A percentile compares a stretch with the other conserved stretches of the same genome.
These are phyloP conservation scores for Rhodamnia argentea DNA, from an alignment of 345 rosid species.

Conservation along the genomic window DNA sequence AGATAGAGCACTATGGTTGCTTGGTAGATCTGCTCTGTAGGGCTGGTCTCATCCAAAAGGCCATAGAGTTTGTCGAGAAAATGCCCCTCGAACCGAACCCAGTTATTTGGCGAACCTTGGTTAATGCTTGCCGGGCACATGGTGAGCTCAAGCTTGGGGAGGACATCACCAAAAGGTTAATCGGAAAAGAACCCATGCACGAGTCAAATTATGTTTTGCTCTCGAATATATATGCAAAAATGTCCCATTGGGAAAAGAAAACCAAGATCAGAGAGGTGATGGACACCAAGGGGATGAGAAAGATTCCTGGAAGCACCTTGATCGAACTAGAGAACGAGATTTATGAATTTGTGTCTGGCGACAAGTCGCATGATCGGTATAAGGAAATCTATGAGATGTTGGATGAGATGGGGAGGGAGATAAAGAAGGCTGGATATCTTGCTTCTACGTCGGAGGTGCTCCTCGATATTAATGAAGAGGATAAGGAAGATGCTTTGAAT, in stretches of 20 bases:
- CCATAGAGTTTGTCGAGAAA: conserved; percentile 24
- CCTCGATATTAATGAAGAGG: conserved; percentile 47
- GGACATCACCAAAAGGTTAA: conserved; percentile 24
- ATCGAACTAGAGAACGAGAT: conserved; percentile 34
- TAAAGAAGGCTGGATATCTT: conserved; percentile 34
- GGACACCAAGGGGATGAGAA: conserved; percentile 26
- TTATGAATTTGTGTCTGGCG: conserved; percentile 47
- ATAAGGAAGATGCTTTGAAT: conserved; percentile 41
- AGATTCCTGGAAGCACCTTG: conserved; percentile 37
- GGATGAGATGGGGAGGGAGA: conserved; percentile 35
- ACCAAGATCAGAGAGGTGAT: conserved; percentile 31
- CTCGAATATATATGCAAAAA: conserved; percentile 34
- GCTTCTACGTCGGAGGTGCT: conserved; percentile 33
- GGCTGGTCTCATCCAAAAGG: conserved; percentile 35
- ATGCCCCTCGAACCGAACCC: conserved; percentile 46
- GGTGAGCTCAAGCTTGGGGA: conserved; percentile 39
- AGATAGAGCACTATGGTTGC: conserved; percentile 42
- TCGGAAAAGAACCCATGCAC: conserved; percentile 26
- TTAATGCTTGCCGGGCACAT: conserved; percentile 31
- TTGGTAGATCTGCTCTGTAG: conserved; percentile 44
- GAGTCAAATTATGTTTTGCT: conserved; percentile 31
- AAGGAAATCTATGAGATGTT: conserved; percentile 32
- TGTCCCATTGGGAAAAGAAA: conserved; percentile 39
- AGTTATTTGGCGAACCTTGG: conserved; percentile 32
- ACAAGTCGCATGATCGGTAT: conserved; percentile 18